phyloP scores from a whole-genome alignment of 805 yeast genomes.

The Pichia exigua region DNA sequence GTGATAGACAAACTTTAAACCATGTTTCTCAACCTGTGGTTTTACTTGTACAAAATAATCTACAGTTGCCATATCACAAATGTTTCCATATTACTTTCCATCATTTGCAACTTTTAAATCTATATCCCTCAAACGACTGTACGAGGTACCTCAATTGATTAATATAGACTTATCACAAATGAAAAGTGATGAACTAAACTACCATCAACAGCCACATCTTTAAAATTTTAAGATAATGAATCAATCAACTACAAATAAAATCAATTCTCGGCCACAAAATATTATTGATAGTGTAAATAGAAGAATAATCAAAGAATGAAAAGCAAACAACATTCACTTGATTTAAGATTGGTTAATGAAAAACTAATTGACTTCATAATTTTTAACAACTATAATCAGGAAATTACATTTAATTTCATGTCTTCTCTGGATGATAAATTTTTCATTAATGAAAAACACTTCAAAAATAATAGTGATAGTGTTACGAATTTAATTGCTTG shows the following conservation, averaged over 20 bases:
- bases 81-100: background rate
- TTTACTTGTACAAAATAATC: background rate
- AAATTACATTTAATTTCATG: background rate
- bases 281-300: background rate
- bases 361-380: background rate
- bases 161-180: background rate
- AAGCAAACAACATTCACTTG: background rate
- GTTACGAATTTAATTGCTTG: conserved; percentile 15
- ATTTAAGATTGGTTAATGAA: background rate
- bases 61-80: background rate
- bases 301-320: background rate
- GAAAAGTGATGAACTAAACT: background rate
- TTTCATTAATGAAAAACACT: conserved; percentile 12
- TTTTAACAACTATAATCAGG: background rate
- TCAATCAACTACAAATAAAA: background rate
- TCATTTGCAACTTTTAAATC: background rate
- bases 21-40: background rate
- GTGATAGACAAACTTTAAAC: background rate
- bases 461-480: background rate
- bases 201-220: background rate
- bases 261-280: background rate
- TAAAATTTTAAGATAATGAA: background rate
- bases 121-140: background rate
- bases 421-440: conserved; percentile 16
- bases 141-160: background rate